Evolutionary conservation across 1,139 yeast species (phyloP).

Genomic region (Fermentozyma sake): DNA sequence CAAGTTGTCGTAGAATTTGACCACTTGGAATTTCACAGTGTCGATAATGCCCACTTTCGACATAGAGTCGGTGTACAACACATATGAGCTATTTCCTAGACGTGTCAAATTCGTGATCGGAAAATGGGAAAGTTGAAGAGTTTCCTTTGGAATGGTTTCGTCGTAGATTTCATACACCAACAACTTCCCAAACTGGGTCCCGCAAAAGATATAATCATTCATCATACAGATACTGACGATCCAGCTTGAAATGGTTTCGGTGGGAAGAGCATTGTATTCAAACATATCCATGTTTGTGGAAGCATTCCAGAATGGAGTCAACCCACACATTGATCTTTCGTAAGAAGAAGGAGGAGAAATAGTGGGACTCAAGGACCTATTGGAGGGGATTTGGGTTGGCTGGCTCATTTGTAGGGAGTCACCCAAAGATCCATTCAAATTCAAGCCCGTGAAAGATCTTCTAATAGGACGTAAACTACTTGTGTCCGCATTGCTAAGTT

Average conservation of each 20-base stretch:
- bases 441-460: no score
- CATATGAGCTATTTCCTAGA: conserved; percentile 16
- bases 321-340: no score
- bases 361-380: neutral
- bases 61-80: conserved; percentile 28
- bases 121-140: conserved; percentile 23
- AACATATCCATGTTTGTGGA: conserved; percentile 13
- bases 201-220: conserved; percentile 20
- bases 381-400: conserved; percentile 2
- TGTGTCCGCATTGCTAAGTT: no score
- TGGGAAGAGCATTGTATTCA: conserved; percentile 15
- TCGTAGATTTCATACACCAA: conserved; percentile 17
- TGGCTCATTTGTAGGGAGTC: no score
- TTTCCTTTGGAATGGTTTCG: conserved; percentile 12
- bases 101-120: conserved; percentile 20
- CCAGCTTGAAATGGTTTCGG: conserved; percentile 21
- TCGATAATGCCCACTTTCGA: conserved; percentile 30
- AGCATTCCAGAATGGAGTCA: conserved; percentile 22
- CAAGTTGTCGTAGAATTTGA: conserved; percentile 18
- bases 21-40: conserved; percentile 14
- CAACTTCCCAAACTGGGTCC: conserved; percentile 33
- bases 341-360: conserved; percentile 9
- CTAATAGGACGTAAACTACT: no score
- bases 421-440: no score
- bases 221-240: conserved; percentile 17